Evolutionary conservation across 495 filamentous ascomycete species (phyloP), one percentile per base, ranked within the genome.

Genomic region (Penicillium atrosanguineum): DNA sequence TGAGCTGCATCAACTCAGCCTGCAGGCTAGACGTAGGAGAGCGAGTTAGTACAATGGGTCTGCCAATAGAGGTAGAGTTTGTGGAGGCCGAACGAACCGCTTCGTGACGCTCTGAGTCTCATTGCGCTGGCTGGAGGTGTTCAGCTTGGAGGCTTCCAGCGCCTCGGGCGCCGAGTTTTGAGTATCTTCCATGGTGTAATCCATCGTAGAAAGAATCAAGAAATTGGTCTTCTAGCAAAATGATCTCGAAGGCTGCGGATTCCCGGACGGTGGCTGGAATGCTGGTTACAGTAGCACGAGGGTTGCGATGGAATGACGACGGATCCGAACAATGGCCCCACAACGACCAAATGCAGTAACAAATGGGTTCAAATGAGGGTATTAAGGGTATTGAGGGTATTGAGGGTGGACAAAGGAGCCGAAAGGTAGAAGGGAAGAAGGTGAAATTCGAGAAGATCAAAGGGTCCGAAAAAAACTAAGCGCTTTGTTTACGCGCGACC

Each of bases 1-100:
- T 99, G 37, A 99, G 79, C 72, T 93, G 86, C 91, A 97, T 97
- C 48, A 99, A 79, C 71, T 99, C 94, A 38, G 90, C 90, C 73
- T 99, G 94, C 53, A 99, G 80, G 56, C 93, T 97, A 70, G 25
- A 67, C 4, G 11, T 25, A 56, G 38, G 12, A 19, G n/a, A 14
- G 4, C 0, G 3, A 18, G 51, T 60, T 39, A 67, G 58, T 38
- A 21, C 26, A 47, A n/a, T 29, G 15, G 11, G 6, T 34, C 31
- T 14, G 11, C 11, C 8, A 34, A 34, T 12, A 2, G 31, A 34
- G 11, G 31, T 4, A 14, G 4, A 34, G 31, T 8, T 40, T n/a
- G 15, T 39, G 16, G 38, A 34, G n/a, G 38, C n/a, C 18, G 12
- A 29, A 66, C 75, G 41, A 75, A 90, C 88, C 88, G 81, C 73